These are phyloP conservation scores for Ustilago hordei DNA, from an alignment of 1,284 basidiomycete species.

Conservation along the genomic window DNA sequence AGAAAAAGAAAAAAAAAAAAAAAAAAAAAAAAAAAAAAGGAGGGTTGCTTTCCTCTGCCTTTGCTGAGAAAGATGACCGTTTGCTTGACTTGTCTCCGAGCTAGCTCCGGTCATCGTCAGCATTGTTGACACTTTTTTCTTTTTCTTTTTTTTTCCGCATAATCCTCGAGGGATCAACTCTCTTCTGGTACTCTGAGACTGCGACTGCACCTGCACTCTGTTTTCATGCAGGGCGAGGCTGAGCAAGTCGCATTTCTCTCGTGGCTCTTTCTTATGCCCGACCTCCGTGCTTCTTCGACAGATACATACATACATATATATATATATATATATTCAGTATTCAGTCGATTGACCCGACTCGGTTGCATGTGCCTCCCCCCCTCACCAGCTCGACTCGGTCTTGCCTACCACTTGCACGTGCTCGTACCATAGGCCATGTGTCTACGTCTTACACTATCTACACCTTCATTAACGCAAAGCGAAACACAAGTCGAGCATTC, in stretches of 20 bases:
- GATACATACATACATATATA: not conserved
- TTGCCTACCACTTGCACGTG: not conserved
- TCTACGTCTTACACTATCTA: not conserved
- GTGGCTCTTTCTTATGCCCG: conserved; percentile 2
- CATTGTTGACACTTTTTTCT: not conserved
- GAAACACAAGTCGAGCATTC: not conserved
- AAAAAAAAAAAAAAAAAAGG: too few relatives aligned
- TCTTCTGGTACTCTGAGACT: not conserved
- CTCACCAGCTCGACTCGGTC: not conserved
- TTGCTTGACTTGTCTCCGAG: conserved; percentile 1
- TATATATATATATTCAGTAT: not conserved
- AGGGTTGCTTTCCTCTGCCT: not conserved
- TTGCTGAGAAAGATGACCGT: conserved; percentile 7
- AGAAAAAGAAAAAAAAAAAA: too few relatives aligned
- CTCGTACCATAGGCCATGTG: conserved; percentile 4
- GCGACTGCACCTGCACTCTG: not conserved
- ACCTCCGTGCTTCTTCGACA: not conserved
- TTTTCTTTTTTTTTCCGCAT: not conserved
- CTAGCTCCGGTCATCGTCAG: not conserved
- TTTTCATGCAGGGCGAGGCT: not conserved
- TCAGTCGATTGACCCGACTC: too few relatives aligned
- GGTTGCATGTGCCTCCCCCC: too few relatives aligned
- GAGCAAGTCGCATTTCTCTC: not conserved
- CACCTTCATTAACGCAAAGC: not conserved
- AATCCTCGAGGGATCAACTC: not conserved